Evolutionary conservation across 768 basidiomycete species (phyloP), one percentile per base, ranked within the genome.

Genomic region (Agrocybe praecox): DNA sequence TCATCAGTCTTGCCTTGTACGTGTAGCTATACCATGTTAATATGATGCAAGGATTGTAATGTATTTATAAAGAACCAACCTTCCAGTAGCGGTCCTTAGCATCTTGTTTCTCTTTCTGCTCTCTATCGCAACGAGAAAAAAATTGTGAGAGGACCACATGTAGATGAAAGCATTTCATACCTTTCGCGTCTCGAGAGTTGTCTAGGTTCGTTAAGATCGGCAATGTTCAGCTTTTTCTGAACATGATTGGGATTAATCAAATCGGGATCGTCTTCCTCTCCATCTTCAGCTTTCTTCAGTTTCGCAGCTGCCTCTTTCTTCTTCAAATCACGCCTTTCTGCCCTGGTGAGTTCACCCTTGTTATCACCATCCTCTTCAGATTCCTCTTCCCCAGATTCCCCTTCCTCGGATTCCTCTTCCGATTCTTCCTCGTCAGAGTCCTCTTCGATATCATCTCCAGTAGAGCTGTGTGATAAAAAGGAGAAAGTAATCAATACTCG

Each of bases 51-150:
- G 9, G 11, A 29, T 5, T 32, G 10, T 9, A 9, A 29, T 29
- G 46, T 18, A 15, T 50, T 55, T 51, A 19, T 19, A 66, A 34
- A 22, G 15, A 34, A 60, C 76, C 1, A 23, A 91, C 89, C 83
- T 96, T 93, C 87, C 88, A 88, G 70, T 96, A 96, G 22, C 82
- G 78, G 23, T 94, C 92, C 67, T 92, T 85, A 1, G 94, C 92
- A 1, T 94, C 94, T 65, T 90, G 82, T 76, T 94, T 95, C 73
- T 96, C 94, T 68, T 95, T 94, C 67, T 87, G 88, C 68, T 97
- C 96, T 61, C 95, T 95, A 59, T 21, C 44, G 21, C 21, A 55
- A 24, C 18, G 26, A 56, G 9, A 55, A 26, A 17, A 12, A 2
- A n/a, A 21, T 33, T 10, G 10, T 10, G 40, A 15, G 15, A 33